These are phyloP conservation scores for Raddia guianensis DNA, from an alignment of 176 grass and related monocot genomes.

Conservation along the genomic window DNA sequence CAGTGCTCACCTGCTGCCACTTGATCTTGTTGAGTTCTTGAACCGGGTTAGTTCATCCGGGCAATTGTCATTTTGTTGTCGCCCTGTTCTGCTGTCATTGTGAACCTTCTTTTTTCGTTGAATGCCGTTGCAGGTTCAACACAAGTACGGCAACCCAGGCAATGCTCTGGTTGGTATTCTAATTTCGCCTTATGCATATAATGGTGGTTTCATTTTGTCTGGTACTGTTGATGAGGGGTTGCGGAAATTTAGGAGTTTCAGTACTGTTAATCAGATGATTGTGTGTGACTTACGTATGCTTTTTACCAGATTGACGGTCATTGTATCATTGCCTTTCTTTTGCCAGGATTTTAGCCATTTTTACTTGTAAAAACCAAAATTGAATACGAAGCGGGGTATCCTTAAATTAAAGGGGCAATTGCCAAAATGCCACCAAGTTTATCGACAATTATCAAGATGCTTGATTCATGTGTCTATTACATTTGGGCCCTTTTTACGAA, in stretches of 20 bases:
- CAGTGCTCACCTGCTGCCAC: conserved; percentile 56
- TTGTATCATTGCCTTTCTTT: neutral
- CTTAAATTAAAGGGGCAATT: conserved; percentile 6
- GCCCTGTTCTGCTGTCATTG: conserved; percentile 17
- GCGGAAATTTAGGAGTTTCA: neutral
- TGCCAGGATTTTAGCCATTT: conserved; percentile 2
- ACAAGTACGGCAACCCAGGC: conserved; percentile 61
- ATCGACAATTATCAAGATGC: no score
- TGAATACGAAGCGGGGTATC: neutral
- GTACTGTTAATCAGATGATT: conserved; percentile 9
- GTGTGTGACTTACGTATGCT: neutral
- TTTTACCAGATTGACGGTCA: neutral
- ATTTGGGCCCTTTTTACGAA: conserved; percentile 8
- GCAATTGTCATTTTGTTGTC: neutral
- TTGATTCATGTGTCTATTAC: neutral
- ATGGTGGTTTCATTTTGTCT: neutral
- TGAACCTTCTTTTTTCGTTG: conserved; percentile 4
- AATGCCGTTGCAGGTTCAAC: conserved; percentile 61
- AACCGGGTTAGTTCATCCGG: conserved; percentile 40
- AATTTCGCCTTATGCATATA: neutral
- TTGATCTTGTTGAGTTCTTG: conserved; percentile 66
- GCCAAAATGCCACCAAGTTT: neutral
- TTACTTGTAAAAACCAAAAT: conserved; percentile 1
- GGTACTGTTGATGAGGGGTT: neutral
- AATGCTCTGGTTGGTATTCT: conserved; percentile 49